phyloP scores from a whole-genome alignment of 1,284 basidiomycete species.

The Volvariella surrecta region DNA sequence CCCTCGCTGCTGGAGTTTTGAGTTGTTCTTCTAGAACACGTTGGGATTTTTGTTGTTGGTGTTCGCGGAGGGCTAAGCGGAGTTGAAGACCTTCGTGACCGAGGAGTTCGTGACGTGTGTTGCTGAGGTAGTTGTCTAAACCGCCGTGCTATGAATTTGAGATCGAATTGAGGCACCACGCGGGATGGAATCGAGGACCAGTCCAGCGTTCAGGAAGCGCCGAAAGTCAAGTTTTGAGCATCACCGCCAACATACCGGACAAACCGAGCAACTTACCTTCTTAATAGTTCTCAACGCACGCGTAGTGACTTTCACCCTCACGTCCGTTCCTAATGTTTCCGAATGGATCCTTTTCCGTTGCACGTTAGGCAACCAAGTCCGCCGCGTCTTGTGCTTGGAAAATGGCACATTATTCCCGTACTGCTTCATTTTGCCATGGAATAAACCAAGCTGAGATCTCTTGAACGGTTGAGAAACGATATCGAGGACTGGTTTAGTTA shows the following conservation, averaged over 20 bases:
- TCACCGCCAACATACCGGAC: background rate
- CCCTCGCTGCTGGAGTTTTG: no score
- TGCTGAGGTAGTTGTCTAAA: slow-evolving; percentile 72
- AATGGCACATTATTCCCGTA: slow-evolving; percentile 90
- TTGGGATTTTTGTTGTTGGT: no score
- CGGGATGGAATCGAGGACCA: background rate
- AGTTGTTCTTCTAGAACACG: no score
- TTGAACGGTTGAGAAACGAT: slow-evolving; percentile 63
- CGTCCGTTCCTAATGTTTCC: slow-evolving; percentile 45
- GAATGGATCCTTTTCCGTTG: slow-evolving; percentile 68
- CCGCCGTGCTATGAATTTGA: slow-evolving; percentile 51
- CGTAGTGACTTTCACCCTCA: slow-evolving; percentile 67
- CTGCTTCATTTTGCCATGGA: slow-evolving; percentile 71
- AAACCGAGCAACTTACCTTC: slow-evolving; percentile 42
- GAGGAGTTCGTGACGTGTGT: slow-evolving; percentile 54
- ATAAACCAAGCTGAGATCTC: slow-evolving; percentile 66
- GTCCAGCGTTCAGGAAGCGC: no score
- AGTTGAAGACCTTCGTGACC: slow-evolving; percentile 72
- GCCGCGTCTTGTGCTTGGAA: slow-evolving; percentile 86
- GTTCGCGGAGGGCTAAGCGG: slow-evolving; percentile 40
- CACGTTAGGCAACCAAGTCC: slow-evolving; percentile 85
- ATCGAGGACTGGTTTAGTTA: slow-evolving; percentile 18
- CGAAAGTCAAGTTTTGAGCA: background rate
- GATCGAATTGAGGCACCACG: background rate
- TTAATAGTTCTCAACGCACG: slow-evolving; percentile 72